A percentile compares a stretch with the other conserved stretches of the same genome.
Conservation (phyloP, 202 grass and related monocot genomes). For the Panicum virgatum region DNA sequence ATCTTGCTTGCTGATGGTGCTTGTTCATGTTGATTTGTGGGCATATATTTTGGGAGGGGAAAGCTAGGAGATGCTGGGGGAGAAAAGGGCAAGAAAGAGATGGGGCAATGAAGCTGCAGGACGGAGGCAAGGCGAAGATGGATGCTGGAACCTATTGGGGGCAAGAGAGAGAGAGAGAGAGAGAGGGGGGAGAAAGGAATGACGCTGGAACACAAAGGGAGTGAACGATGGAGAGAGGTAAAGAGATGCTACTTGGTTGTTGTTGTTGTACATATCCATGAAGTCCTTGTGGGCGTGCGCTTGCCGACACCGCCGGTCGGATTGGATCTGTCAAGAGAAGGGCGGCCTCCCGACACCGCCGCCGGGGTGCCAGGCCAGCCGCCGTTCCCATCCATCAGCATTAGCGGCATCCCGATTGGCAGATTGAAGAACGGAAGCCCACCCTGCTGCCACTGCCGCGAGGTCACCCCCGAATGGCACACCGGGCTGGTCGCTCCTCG, state of each 20-base stretch:
- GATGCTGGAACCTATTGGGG: constrained; percentile 40
- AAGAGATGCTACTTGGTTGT: constrained; percentile 52
- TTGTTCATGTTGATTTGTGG: constrained; percentile 43
- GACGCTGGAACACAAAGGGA: no score
- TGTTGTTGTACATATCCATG: constrained; percentile 44
- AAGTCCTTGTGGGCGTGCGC: constrained; percentile 30
- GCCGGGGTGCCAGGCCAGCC: constrained; percentile 44
- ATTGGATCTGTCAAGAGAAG: constrained; percentile 44
- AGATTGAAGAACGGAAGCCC: constrained; percentile 77
- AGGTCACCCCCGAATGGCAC: constrained; percentile 43
- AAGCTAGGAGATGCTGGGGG: constrained; percentile 1
- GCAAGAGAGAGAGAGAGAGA: no score
- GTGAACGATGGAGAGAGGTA: not conserved
- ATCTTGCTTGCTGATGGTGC: constrained; percentile 38
- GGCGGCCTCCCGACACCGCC: constrained; percentile 49
- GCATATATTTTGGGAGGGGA: constrained; percentile 43
- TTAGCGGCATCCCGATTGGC: constrained; percentile 72
- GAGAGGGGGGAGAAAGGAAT: no score
- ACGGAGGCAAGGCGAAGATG: not conserved
- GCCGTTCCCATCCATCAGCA: constrained; percentile 59
- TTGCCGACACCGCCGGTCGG: not conserved
- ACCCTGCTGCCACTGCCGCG: constrained; percentile 24
- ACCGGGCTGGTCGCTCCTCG: constrained; percentile 35
- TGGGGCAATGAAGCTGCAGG: constrained; percentile 35
- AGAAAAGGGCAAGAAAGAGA: not conserved